Evolutionary conservation across 2,329 filamentous ascomycete species (phyloP).

Genomic region (Byssothecium circinans): DNA sequence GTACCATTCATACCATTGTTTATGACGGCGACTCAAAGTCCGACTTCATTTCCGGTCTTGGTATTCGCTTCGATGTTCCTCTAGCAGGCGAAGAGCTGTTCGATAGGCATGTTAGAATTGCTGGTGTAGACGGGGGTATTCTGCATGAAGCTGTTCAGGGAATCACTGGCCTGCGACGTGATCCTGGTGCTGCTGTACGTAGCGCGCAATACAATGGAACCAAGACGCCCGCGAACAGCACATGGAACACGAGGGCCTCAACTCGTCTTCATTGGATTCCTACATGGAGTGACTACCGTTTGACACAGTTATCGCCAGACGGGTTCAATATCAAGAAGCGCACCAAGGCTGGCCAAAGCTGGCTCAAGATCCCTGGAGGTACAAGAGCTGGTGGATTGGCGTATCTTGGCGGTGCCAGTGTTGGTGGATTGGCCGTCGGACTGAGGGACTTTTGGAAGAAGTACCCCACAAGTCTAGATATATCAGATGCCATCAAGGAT

Average conservation of each 20-base stretch:
- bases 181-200: slow-evolving; percentile 55
- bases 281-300: slow-evolving; percentile 59
- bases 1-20: slow-evolving; percentile 59
- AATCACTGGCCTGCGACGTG: slow-evolving; percentile 60
- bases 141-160: slow-evolving; percentile 62
- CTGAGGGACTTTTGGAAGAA: slow-evolving; percentile 66
- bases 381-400: slow-evolving; percentile 59
- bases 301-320: slow-evolving; percentile 61
- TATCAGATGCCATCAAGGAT: slow-evolving; percentile 55
- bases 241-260: slow-evolving; percentile 53
- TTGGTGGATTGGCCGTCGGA: slow-evolving; percentile 62
- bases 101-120: slow-evolving; percentile 61
- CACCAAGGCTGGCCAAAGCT: slow-evolving; percentile 59
- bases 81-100: slow-evolving; percentile 57
- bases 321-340: slow-evolving; percentile 64
- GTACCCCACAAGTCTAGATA: slow-evolving; percentile 61
- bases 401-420: slow-evolving; percentile 60
- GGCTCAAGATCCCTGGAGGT: slow-evolving; percentile 61
- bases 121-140: slow-evolving; percentile 58
- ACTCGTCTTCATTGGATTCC: slow-evolving; percentile 59
- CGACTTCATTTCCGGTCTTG: slow-evolving; percentile 59
- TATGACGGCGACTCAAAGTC: slow-evolving; percentile 55
- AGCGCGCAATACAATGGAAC: slow-evolving; percentile 55
- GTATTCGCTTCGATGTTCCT: slow-evolving; percentile 59
- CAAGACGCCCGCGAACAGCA: slow-evolving; percentile 47